Base-by-base conservation (phyloP, 768 basidiomycete genomes). In the Phlebiopsis flavidoalba region DNA sequence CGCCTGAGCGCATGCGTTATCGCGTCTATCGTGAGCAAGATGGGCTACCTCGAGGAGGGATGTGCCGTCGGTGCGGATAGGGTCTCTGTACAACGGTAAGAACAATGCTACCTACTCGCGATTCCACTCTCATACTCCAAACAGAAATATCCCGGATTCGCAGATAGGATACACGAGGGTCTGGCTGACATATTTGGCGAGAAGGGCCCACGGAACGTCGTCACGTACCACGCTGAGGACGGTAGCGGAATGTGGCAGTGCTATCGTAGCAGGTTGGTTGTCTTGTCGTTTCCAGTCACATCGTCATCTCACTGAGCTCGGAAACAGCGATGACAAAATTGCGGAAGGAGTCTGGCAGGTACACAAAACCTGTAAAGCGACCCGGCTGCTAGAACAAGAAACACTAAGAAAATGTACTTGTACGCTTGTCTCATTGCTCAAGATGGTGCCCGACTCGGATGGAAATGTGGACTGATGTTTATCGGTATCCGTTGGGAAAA, bases 91-190 rank as follows among this genome's bases (percentile, higher is more conserved):
- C 75, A 96, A 95, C 68, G n/a, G 94, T 95, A 63, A 63, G 88
- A 77, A 5, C 12, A 24, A 40, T 15, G 26, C 26, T 48, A 10
- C 50, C 1, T 11, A 11, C 19, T 40, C 17, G 53, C 22, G 63
- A 33, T 8, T 40, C 53, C 53, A 43, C 6, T 6, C 26, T 46
- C 12, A 14, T 48, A 35, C 46, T 40, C 48, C 54, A 8, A 48
- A 15, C 40, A 98, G 94, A 97, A 98, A 92, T 98, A 98, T 75
- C 97, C 97, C 35, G 86, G 89, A 43, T 99, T 98, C 70, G 84
- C 95, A 40, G 92, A 98, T 65, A 81, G 94, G 60, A 87, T 98
- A 59, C 93, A 97, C 66, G 88, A 95, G 71, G 97, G 95, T 14
- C 75, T 99, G 60, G 81, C 88, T 46, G 97, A 98, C 70, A 88